Evolutionary conservation across 129 eudicot species (phyloP).

Genomic region (Mikania micrantha): DNA sequence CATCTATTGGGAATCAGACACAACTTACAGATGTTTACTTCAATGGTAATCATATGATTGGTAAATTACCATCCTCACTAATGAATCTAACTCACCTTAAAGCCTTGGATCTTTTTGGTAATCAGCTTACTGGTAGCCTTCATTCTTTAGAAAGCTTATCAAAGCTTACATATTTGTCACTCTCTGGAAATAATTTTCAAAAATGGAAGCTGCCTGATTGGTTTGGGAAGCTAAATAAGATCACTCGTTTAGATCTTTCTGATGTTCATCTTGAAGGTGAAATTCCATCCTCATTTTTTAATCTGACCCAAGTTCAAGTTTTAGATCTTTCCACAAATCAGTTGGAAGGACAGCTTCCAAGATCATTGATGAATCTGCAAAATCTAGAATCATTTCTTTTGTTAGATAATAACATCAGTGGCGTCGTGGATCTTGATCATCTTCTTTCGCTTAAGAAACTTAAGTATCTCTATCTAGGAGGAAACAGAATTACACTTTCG

Average conservation of each 20-base stretch:
- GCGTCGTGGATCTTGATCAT: conserved; percentile 6
- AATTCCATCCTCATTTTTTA: not conserved
- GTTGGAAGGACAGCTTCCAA: conserved; percentile 22
- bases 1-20: conserved; percentile 17
- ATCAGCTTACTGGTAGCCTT: not conserved
- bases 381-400: not conserved
- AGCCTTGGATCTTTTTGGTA: not conserved
- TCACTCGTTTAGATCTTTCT: not conserved
- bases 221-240: not conserved
- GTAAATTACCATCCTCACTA: conserved; percentile 12
- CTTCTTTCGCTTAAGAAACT: no score
- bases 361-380: conserved; percentile 17
- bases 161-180: not conserved
- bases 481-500: no score
- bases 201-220: not conserved
- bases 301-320: not conserved
- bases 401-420: not conserved
- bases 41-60: not conserved
- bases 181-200: not conserved
- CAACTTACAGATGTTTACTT: conserved; percentile 9
- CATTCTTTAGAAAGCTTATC: conserved; percentile 16
- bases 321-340: not conserved
- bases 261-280: not conserved
- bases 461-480: no score
- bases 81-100: conserved; percentile 22